Percentiles rank a stretch among this genome's conserved stretches.
These are phyloP conservation scores for Chrysoporthe cubensis DNA, from an alignment of 2,329 filamentous ascomycete genomes.

Conservation along the genomic window DNA sequence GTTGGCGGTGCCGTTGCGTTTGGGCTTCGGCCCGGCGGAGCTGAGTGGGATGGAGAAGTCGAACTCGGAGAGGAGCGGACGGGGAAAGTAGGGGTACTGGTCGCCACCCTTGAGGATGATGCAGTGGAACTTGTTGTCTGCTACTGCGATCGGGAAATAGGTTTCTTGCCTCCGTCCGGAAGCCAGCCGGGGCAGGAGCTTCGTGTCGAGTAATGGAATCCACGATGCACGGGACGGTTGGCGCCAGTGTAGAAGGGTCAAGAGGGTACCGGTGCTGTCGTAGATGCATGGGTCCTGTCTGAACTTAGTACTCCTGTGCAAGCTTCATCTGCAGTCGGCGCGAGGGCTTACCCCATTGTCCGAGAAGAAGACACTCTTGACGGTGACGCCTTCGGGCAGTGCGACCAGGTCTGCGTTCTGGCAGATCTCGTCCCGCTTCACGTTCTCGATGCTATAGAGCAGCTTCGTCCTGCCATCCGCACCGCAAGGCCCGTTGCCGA, in stretches of 20 bases:
- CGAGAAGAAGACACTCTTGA: slow-evolving; percentile 89
- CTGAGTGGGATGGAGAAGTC: slow-evolving; percentile 85
- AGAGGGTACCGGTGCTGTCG: slow-evolving; percentile 85
- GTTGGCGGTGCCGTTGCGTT: slow-evolving; percentile 34
- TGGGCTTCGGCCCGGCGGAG: slow-evolving; percentile 42
- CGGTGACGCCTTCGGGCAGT: slow-evolving; percentile 70
- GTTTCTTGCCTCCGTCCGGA: slow-evolving; percentile 84
- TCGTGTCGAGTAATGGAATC: slow-evolving; percentile 92
- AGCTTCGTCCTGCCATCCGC: slow-evolving; percentile 78
- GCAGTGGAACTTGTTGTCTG: slow-evolving; percentile 91
- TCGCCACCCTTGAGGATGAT: slow-evolving; percentile 98
- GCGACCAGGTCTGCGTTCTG: slow-evolving; percentile 94
- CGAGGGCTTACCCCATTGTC: slow-evolving; percentile 74
- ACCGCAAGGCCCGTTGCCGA: slow-evolving; percentile 87
- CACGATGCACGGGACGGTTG: slow-evolving; percentile 82
- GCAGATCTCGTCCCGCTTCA: slow-evolving; percentile 90
- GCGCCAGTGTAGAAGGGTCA: slow-evolving; percentile 91
- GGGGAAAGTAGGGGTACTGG: slow-evolving; percentile 89
- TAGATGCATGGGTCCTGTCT: slow-evolving; percentile 89
- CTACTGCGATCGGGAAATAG: slow-evolving; percentile 95
- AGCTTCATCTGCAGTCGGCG: background rate
- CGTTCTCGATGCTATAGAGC: slow-evolving; percentile 90
- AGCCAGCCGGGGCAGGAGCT: slow-evolving; percentile 77
- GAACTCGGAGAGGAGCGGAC: slow-evolving; percentile 89
- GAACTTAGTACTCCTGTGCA: slow-evolving; percentile 15